Base-by-base conservation (phyloP, 495 filamentous ascomycete species). In the Bryoglossum gracile region DNA sequence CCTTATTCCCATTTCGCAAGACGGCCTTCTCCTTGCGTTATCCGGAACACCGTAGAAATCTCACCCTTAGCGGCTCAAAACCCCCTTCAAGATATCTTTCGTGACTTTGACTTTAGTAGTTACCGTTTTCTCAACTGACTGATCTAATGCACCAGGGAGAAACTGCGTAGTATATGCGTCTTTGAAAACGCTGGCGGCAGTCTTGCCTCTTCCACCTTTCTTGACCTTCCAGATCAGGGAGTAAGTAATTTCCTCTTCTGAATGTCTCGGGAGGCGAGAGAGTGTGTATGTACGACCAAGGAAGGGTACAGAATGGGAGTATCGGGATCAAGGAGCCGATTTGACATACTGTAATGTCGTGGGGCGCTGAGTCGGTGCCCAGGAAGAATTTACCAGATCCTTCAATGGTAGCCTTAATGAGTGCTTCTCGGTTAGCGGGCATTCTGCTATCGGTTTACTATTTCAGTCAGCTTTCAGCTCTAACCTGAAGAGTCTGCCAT, bases 111-210 rank as follows among this genome's bases (percentile, higher is more conserved):
- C 72, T 16, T 78, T 77, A 39, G 66, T 71, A 13, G 94, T 67
- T 35, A 83, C 67, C n/a, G 81, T 83, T 22, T 77, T 74, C 58
- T 78, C 67, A 17, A 83, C 65, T 8, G 74, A 87, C 57, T 82
- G 76, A 63, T 86, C 84, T 22, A 94, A 72, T 14, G 86, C 84
- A 49, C 77, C 74, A 22, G 94, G 57, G 25, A 91, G 84, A 22
- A 84, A 71, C 46, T 83, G 80, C 11, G 86, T 80, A 19, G 25
- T 81, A 59, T 81, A 87, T n/a, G 86, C 84, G 63, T 95, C 89
- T 6, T 89, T 95, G 68, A 94, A 95, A 5, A 91, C 83, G 19
- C 91, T 89, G 3, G 86, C 88, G 4, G 88, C 86, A n/a, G 57
- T 66, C 65, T 76, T 84, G 47, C 74, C 78, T 19, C 18, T 23